Evolutionary conservation across 75 land plant species (phyloP).

Genomic region (Ceratopteris richardii): DNA sequence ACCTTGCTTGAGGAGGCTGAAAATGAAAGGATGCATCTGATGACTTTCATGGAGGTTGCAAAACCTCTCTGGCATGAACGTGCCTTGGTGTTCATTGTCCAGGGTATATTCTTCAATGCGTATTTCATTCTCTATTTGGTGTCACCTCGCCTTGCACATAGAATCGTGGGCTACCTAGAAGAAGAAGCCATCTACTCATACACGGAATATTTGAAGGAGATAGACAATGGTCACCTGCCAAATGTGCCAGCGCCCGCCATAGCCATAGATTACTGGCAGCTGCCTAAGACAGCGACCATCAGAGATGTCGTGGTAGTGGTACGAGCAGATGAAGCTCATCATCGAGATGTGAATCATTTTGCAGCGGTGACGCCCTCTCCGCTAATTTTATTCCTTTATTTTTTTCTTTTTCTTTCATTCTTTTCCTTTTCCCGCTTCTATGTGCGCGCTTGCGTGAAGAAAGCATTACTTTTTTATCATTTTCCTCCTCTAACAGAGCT

Average conservation of each 20-base stretch:
- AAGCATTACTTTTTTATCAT: too few species aligned
- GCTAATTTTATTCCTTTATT: too few species aligned
- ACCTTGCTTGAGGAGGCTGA: conserved; percentile 82
- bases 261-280: conserved; percentile 80
- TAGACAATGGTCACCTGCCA: conserved; percentile 54
- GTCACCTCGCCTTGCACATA: conserved; percentile 70
- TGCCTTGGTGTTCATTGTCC: conserved; percentile 61
- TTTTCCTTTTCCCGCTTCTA: too few species aligned
- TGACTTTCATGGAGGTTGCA: conserved; percentile 88
- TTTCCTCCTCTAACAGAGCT: neutral
- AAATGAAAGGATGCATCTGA: conserved; percentile 86
- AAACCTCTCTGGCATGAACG: conserved; percentile 76
- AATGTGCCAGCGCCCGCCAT: conserved; percentile 80
- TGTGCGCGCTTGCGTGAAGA: too few species aligned
- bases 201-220: conserved; percentile 60
- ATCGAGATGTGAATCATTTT: conserved; percentile 81
- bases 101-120: conserved; percentile 78
- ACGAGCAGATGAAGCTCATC: conserved; percentile 81
- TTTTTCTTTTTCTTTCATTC: conserved; percentile 5
- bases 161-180: conserved; percentile 69
- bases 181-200: conserved; percentile 84
- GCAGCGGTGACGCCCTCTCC: conserved; percentile 40
- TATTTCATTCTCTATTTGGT: conserved; percentile 56
- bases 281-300: conserved; percentile 47
- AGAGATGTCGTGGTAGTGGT: conserved; percentile 72